A percentile compares a stretch with the other conserved stretches of the same genome.
Conservation (phyloP, 164 flowering plant genomes). For the Magnolia officinalis region DNA sequence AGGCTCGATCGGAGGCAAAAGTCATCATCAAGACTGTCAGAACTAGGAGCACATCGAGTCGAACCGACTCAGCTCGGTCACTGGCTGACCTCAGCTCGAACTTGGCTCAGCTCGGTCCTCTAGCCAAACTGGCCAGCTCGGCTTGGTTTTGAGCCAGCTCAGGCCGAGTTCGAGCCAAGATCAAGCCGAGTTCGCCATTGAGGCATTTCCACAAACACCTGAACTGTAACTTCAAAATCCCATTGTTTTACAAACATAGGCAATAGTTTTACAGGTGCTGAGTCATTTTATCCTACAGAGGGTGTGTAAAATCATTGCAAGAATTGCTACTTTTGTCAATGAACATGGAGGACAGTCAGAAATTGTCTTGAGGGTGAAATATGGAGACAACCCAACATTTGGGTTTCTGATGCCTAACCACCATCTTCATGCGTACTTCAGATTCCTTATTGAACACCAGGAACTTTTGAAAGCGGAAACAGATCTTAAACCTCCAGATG, state of each 20-base stretch:
- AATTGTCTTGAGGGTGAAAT: slow-evolving; percentile 86
- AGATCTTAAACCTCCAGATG: slow-evolving; percentile 36
- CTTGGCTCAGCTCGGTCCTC: too few relatives aligned
- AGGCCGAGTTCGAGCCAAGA: too few relatives aligned
- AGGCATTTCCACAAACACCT: too few relatives aligned
- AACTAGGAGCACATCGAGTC: neutral
- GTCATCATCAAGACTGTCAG: neutral
- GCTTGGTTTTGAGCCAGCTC: too few relatives aligned
- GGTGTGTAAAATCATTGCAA: slow-evolving; percentile 86
- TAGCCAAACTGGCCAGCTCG: too few relatives aligned
- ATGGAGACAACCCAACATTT: slow-evolving; percentile 91
- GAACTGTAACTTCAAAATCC: too few relatives aligned
- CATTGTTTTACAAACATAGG: too few relatives aligned
- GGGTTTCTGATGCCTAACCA: slow-evolving; percentile 95
- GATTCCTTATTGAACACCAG: neutral
- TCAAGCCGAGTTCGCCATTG: too few relatives aligned
- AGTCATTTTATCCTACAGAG: slow-evolving; percentile 29
- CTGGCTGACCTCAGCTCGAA: too few relatives aligned
- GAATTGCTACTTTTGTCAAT: slow-evolving; percentile 83
- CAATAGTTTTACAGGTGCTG: too few relatives aligned
- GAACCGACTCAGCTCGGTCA: too few relatives aligned
- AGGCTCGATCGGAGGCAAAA: too few relatives aligned
- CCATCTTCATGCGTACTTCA: slow-evolving; percentile 30
- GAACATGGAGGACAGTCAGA: slow-evolving; percentile 95
- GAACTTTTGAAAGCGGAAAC: slow-evolving; percentile 42